Evolutionary conservation across 768 basidiomycete genomes (phyloP).

Genomic region (Lactarius sp.): DNA sequence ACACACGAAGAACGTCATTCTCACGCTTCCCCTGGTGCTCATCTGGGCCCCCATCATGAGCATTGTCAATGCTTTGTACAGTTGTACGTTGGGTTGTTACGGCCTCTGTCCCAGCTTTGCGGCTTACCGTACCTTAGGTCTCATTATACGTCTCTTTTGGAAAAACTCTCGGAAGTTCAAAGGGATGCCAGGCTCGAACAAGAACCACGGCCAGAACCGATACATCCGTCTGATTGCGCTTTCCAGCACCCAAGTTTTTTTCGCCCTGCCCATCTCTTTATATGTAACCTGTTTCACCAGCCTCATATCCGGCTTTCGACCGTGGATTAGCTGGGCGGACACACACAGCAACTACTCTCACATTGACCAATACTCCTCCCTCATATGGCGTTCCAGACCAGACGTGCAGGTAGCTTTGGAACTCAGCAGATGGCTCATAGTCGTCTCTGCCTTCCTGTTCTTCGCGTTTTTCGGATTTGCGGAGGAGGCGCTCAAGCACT

Average conservation of each 20-base stretch:
- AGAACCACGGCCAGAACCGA: slow-evolving; percentile 38
- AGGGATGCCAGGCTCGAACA: slow-evolving; percentile 28
- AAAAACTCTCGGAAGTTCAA: slow-evolving; percentile 29
- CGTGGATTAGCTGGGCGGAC: slow-evolving; percentile 47
- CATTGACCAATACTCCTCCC: slow-evolving; percentile 36
- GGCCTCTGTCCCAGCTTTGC: background rate
- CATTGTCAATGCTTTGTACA: slow-evolving; percentile 31
- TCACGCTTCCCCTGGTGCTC: slow-evolving; percentile 32
- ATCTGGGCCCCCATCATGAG: slow-evolving; percentile 31
- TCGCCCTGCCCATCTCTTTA: slow-evolving; percentile 32
- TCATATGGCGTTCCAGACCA: slow-evolving; percentile 36
- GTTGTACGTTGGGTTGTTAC: slow-evolving; percentile 28
- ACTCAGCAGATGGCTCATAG: slow-evolving; percentile 38
- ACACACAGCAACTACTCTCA: slow-evolving; percentile 48
- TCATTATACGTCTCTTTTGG: slow-evolving; percentile 31
- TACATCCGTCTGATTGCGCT: slow-evolving; percentile 43
- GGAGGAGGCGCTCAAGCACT: slow-evolving; percentile 41
- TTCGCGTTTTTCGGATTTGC: slow-evolving; percentile 54
- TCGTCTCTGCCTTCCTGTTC: slow-evolving; percentile 40
- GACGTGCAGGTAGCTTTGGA: slow-evolving; percentile 29
- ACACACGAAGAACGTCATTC: slow-evolving; percentile 35
- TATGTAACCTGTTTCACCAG: slow-evolving; percentile 32
- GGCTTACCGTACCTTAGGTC: slow-evolving; percentile 15
- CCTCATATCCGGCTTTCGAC: slow-evolving; percentile 26
- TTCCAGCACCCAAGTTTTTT: slow-evolving; percentile 30